These are phyloP conservation scores for Exserohilum rostratum DNA, from an alignment of 2,329 filamentous ascomycete genomes.

Conservation along the genomic window DNA sequence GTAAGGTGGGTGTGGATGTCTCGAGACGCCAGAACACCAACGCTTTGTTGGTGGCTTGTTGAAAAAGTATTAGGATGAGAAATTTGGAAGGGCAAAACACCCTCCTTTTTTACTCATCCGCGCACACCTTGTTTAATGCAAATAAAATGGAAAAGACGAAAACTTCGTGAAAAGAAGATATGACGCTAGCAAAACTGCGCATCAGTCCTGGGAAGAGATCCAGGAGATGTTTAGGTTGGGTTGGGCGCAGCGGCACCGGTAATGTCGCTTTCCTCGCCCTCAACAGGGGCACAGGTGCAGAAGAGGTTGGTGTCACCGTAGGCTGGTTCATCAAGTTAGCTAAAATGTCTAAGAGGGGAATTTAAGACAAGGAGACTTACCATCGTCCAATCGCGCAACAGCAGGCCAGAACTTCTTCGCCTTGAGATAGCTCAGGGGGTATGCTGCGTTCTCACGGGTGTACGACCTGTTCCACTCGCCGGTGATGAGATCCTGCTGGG, in stretches of 20 bases:
- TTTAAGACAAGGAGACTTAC: slow-evolving; percentile 57
- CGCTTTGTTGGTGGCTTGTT: no score
- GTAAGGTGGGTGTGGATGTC: no score
- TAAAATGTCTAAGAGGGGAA: neutral
- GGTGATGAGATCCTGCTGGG: slow-evolving; percentile 76
- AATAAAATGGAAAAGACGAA: no score
- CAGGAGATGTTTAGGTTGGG: slow-evolving; percentile 39
- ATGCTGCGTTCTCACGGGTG: slow-evolving; percentile 80
- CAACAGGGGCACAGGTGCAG: slow-evolving; percentile 89
- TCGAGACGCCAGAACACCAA: no score
- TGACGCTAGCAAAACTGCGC: no score
- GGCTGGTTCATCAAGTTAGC: slow-evolving; percentile 57
- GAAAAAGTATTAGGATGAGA: no score
- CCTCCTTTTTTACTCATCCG: no score
- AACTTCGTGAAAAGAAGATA: no score
- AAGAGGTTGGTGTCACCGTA: slow-evolving; percentile 93
- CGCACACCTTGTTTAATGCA: no score
- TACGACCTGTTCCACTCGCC: slow-evolving; percentile 85
- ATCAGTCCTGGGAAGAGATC: neutral
- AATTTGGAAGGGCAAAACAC: no score
- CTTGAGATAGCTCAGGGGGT: slow-evolving; percentile 78
- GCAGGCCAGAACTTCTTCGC: slow-evolving; percentile 99
- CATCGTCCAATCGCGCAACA: slow-evolving; percentile 85
- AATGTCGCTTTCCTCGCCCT: slow-evolving; percentile 48
- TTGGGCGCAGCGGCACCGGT: slow-evolving; percentile 43